Percentiles rank a stretch among this genome's conserved stretches.
Conservation (phyloP, 805 yeast genomes). For the Metschnikowia arizonensis region DNA sequence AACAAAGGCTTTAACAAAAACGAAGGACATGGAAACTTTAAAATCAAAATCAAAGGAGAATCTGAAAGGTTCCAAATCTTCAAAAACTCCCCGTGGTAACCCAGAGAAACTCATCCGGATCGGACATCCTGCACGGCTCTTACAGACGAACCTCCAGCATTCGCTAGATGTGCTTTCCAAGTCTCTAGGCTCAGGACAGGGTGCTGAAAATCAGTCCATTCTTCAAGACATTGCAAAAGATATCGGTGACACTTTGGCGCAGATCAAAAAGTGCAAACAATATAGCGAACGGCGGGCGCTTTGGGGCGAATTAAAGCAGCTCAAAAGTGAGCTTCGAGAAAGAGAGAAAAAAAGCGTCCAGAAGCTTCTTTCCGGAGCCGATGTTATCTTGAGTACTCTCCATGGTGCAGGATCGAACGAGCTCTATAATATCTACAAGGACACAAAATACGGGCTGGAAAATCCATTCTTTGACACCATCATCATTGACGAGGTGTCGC, state of each 20-base stretch:
- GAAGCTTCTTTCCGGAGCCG: conserved; percentile 55
- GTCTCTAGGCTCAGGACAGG: conserved; percentile 46
- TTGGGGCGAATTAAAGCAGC: conserved; percentile 63
- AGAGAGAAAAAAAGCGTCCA: conserved; percentile 62
- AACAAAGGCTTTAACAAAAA: background rate
- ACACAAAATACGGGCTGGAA: conserved; percentile 19
- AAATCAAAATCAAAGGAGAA: background rate
- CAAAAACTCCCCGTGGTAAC: background rate
- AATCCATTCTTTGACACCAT: conserved; percentile 64
- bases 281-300: conserved; percentile 62
- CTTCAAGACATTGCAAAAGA: conserved; percentile 67
- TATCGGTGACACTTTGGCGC: conserved; percentile 55
- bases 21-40: background rate
- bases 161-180: conserved; percentile 72
- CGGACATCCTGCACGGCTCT: conserved; percentile 90
- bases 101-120: conserved; percentile 59
- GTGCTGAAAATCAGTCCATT: conserved; percentile 36
- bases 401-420: conserved; percentile 85
- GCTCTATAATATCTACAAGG: conserved; percentile 49
- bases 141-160: conserved; percentile 58
- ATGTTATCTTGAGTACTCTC: conserved; percentile 75
- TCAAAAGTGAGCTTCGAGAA: conserved; percentile 63
- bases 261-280: conserved; percentile 56
- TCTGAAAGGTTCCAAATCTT: conserved; percentile 8
- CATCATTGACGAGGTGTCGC: conserved; percentile 94